Conservation (phyloP, 179 eudicot species). For the Corrigiola litoralis region DNA sequence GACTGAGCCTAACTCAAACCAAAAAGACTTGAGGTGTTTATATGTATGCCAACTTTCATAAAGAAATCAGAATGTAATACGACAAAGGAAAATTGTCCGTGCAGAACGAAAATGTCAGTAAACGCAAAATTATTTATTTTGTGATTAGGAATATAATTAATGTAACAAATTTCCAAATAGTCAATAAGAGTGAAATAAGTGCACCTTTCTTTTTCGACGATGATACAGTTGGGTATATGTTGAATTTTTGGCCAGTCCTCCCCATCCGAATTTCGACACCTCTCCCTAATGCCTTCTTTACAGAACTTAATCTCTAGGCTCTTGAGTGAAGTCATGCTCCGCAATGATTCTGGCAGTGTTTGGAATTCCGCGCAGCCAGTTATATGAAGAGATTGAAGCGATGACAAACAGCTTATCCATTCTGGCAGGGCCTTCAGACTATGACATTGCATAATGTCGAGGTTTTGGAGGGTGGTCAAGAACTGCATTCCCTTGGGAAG, state of each 20-base stretch:
- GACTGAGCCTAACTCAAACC: too few species aligned
- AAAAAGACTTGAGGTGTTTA: too few species aligned
- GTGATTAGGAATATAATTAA: too few species aligned
- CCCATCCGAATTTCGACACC: neutral
- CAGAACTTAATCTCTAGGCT: neutral
- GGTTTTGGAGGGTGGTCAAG: neutral
- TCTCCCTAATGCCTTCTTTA: neutral
- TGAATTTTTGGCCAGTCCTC: slow-evolving; percentile 15
- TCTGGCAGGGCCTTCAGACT: neutral
- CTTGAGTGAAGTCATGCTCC: slow-evolving; percentile 2
- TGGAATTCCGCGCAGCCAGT: neutral
- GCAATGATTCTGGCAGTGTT: slow-evolving; percentile 1
- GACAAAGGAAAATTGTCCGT: too few species aligned
- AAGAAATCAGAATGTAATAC: too few species aligned
- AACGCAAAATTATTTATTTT: too few species aligned
- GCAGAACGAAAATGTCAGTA: too few species aligned
- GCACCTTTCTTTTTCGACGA: too few species aligned
- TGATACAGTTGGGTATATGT: too few species aligned
- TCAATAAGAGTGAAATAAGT: too few species aligned
- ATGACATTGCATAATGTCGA: neutral
- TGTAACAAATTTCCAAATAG: too few species aligned
- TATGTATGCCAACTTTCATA: too few species aligned
- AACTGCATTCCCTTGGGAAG: neutral
- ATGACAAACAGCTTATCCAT: neutral
- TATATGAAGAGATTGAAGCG: neutral